Conservation (phyloP, 768 basidiomycete species). For the Suillus americanus region DNA sequence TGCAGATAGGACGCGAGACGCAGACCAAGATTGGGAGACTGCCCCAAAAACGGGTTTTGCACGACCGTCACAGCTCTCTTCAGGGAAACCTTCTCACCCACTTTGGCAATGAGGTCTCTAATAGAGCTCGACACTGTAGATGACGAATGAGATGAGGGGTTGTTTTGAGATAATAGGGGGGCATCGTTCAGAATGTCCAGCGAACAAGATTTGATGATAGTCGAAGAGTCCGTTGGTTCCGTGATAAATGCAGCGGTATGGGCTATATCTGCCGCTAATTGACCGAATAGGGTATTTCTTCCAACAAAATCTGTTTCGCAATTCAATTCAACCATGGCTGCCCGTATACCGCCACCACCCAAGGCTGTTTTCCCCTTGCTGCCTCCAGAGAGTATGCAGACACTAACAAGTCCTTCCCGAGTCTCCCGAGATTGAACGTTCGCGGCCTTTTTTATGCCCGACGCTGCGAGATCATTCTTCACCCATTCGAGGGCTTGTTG, state of each 20-base stretch:
- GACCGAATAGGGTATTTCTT: slow-evolving; percentile 77
- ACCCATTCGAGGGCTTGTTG: slow-evolving; percentile 79
- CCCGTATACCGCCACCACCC: slow-evolving; percentile 55
- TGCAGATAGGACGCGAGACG: slow-evolving; percentile 62
- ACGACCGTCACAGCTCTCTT: slow-evolving; percentile 53
- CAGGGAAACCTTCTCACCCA: slow-evolving; percentile 78
- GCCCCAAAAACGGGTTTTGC: slow-evolving; percentile 36
- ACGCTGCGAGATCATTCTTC: slow-evolving; percentile 63
- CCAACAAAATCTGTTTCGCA: slow-evolving; percentile 98
- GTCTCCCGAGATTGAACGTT: slow-evolving; percentile 79
- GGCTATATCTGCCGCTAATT: slow-evolving; percentile 76
- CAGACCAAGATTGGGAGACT: slow-evolving; percentile 38
- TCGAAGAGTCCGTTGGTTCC: slow-evolving; percentile 38
- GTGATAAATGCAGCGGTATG: slow-evolving; percentile 78
- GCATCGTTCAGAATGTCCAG: slow-evolving; percentile 57
- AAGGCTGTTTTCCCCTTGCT: slow-evolving; percentile 35
- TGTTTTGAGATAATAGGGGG: slow-evolving; percentile 57
- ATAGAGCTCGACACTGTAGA: slow-evolving; percentile 63
- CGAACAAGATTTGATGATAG: slow-evolving; percentile 48
- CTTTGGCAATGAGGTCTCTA: slow-evolving; percentile 66
- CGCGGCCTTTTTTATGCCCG: slow-evolving; percentile 77
- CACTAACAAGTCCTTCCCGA: slow-evolving; percentile 75
- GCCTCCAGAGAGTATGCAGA: slow-evolving; percentile 72
- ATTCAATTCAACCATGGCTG: slow-evolving; percentile 87
- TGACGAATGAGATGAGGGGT: slow-evolving; percentile 31